A percentile compares a stretch with the other conserved stretches of the same genome.
Conservation (phyloP, 2,329 filamentous ascomycete species). For the Verticillium tricorpus region DNA sequence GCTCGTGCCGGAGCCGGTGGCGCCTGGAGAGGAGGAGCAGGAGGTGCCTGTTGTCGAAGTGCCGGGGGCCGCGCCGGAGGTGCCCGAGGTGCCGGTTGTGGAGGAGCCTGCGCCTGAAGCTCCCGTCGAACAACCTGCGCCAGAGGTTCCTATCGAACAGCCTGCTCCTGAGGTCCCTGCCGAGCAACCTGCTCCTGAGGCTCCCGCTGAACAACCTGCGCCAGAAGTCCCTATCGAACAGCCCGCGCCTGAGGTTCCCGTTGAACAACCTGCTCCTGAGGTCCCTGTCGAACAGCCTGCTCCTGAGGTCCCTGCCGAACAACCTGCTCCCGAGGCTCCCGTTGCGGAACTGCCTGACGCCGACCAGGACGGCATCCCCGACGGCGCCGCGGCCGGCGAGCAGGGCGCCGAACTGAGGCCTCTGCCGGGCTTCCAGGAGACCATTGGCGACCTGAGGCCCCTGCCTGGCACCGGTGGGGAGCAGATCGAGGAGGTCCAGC, state of each 20-base stretch:
- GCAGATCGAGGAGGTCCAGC: neutral
- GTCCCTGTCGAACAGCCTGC: neutral
- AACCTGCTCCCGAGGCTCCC: neutral
- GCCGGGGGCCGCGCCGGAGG: neutral
- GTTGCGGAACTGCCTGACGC: neutral
- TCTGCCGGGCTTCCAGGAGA: neutral
- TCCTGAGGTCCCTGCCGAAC: neutral
- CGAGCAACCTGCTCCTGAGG: neutral
- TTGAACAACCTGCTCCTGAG: neutral
- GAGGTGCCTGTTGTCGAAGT: neutral
- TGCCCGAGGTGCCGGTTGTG: neutral
- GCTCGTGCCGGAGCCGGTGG: neutral
- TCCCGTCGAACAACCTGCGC: neutral
- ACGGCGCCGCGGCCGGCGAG: neutral
- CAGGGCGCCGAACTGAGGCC: conserved; percentile 3
- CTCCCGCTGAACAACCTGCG: neutral
- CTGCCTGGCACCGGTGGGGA: neutral
- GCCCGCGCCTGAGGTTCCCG: neutral
- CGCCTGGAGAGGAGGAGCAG: neutral
- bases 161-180: neutral
- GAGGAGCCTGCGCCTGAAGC: neutral
- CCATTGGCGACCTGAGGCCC: neutral
- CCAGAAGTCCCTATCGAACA: neutral
- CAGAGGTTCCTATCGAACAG: neutral
- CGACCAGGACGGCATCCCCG: neutral